Base-by-base conservation (phyloP, 176 grass and related monocot genomes). In the Phoenix dactylifera region DNA sequence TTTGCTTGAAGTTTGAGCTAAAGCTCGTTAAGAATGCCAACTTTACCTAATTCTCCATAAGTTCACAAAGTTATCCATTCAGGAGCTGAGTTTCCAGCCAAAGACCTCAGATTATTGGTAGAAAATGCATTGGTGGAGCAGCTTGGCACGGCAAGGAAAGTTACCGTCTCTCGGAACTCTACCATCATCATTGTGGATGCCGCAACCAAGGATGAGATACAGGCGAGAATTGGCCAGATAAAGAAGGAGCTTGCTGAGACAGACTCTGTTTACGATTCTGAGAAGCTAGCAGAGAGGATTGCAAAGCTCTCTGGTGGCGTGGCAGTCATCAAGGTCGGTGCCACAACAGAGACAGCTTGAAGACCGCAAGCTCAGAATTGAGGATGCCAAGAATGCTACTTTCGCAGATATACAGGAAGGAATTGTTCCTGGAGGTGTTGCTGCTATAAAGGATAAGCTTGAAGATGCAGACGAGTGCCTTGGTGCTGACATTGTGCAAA, bases 341-440 rank as follows among this genome's bases (percentile, higher is more conserved):
- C 90, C 3, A 83, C 86, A 15, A 95, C 90, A 0, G 86, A 95
- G 73, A 83, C 90, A 95, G 60, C 82, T 95, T 3, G 90, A 95
- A 74, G 90, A 95, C 63, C 83, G 86, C 74, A 95, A 95, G 70
- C 76, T 95, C 53, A 79, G 86, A 12, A 79, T 95, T 24, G 90
- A 95, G 80, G 90, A 95, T 35, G 90, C 86, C 4, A 95, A 95
- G 64, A 95, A 95, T 57, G 90, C 90, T 15, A 95, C 90, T 22
- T 95, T 95, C 54, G 90, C 90, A 4, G 90, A 86, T 28, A 95
- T 89, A 52, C 86, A 95, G 74, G 90, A 95, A 80, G 90, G 90
- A 17, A 95, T 87, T 57, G 90, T 89, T n/a, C 90, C 90, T 29
- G 90, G 90, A 55, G 90, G 90, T 32, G 90, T 86, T 55, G 79